These are phyloP conservation scores for Heterobasidion parviporum DNA, from an alignment of 1,284 basidiomycete genomes.

Conservation along the genomic window DNA sequence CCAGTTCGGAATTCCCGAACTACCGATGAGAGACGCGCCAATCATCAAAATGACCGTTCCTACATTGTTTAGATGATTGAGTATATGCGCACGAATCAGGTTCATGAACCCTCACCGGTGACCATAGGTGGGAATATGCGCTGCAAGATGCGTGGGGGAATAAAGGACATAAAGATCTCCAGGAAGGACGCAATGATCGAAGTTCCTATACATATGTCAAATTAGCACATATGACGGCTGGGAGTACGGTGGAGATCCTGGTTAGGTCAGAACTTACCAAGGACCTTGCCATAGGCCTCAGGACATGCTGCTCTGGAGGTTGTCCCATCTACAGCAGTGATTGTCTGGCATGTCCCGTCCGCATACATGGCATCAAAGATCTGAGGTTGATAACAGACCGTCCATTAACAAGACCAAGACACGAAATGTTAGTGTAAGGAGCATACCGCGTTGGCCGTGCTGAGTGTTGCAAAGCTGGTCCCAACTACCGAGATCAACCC, in stretches of 20 bases:
- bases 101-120: conserved; percentile 37
- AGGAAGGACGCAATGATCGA: conserved; percentile 75
- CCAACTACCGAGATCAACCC: conserved; percentile 82
- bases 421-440: neutral
- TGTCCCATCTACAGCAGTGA: conserved; percentile 49
- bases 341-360: conserved; percentile 70
- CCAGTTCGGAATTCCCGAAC: conserved; percentile 75
- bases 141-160: conserved; percentile 55
- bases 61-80: conserved; percentile 12
- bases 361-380: conserved; percentile 69
- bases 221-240: neutral
- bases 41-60: conserved; percentile 73
- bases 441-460: conserved; percentile 62
- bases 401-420: neutral
- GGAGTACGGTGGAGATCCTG: neutral
- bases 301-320: conserved; percentile 60
- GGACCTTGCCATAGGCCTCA: conserved; percentile 71
- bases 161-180: conserved; percentile 73
- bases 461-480: conserved; percentile 76
- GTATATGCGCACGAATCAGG: neutral
- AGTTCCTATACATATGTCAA: conserved; percentile 39
- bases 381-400: conserved; percentile 13
- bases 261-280: conserved; percentile 35
- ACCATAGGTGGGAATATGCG: conserved; percentile 78
- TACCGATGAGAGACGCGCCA: conserved; percentile 67